Base-by-base conservation (phyloP, 768 basidiomycete species). In the Boletus vermiculosoides region DNA sequence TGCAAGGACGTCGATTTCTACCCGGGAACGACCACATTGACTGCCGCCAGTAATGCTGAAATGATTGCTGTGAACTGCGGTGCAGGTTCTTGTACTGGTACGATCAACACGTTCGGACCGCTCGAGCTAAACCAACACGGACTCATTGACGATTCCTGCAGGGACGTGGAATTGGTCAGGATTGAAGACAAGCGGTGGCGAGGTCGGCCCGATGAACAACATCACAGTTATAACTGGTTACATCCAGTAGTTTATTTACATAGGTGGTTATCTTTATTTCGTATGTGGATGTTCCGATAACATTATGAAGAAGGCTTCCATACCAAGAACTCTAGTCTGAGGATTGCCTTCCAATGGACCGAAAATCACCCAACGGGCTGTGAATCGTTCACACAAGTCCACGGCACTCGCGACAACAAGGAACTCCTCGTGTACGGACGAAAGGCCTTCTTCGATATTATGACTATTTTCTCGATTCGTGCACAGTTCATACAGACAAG, bases 31-130 rank as follows among this genome's bases (percentile, higher is more conserved):
- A 82, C 75, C 46, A 76, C 66, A 3, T 70, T 86, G 53, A 60
- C 75, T 1, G 80, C 84, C 20, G 68, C 63, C 40, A 76, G 71
- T 55, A 70, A 67, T 30, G 84, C 80, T 4, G 62, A 78, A 56
- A 73, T 73, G 50, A 79, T 85, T 33, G 82, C 82, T 23, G 80
- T 86, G 5, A 81, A 85, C 62, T 86, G 84, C 64, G 84, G 83
- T 50, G 62, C 58, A 28, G 79, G 77, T 1, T 71, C 80, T 42
- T 84, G 83, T 69, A 76, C 73, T 75, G 78, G 79, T 12, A 74
- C 72, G 50, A 41, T 30, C 22, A 16, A 22, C 50, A 11, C 18
- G 8, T 40, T 40, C 30, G 5, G 6, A 52, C n/a, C 2, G 20
- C 39, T 31, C 39, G 9, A 31, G 20, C 4, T 13, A 1, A 41